Conservation (phyloP, 306 rosid genomes). For the Gastrolobium bilobum region DNA sequence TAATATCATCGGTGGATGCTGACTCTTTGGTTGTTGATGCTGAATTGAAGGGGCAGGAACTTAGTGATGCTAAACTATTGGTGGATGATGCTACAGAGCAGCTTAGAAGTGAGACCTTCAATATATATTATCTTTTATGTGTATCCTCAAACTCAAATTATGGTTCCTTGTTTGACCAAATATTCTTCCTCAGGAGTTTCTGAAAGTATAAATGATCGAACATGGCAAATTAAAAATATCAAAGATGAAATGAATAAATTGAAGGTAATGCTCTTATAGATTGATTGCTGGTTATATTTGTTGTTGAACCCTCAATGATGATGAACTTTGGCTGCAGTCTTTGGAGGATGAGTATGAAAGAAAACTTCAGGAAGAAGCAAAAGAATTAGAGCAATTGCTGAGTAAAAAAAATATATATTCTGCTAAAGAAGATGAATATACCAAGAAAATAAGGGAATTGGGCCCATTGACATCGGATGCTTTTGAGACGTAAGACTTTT, state of each 20-base stretch:
- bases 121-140: slow-evolving; percentile 42
- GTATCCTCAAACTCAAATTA: slow-evolving; percentile 28
- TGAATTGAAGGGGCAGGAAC: slow-evolving; percentile 77
- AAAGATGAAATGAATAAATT: slow-evolving; percentile 84
- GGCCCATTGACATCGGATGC: slow-evolving; percentile 97
- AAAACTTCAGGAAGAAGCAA: slow-evolving; percentile 93
- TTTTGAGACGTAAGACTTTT: slow-evolving; percentile 80
- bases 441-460: slow-evolving; percentile 90
- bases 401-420: slow-evolving; percentile 77
- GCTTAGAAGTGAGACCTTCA: slow-evolving; percentile 76
- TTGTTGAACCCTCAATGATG: slow-evolving; percentile 46
- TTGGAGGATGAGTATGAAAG: slow-evolving; percentile 85
- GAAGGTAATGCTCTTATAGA: slow-evolving; percentile 67
- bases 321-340: slow-evolving; percentile 63
- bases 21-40: slow-evolving; percentile 69
- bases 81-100: slow-evolving; percentile 81
- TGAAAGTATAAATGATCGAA: slow-evolving; percentile 64
- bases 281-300: slow-evolving; percentile 46
- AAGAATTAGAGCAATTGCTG: slow-evolving; percentile 86
- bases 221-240: slow-evolving; percentile 66
- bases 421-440: slow-evolving; percentile 90
- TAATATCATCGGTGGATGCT: slow-evolving; percentile 73
- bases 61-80: slow-evolving; percentile 72
- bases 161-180: slow-evolving; percentile 51
- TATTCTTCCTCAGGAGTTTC: slow-evolving; percentile 73